Evolutionary conservation across 2,329 filamentous ascomycete genomes (phyloP).

Genomic region (Penicillium verrucosum): DNA sequence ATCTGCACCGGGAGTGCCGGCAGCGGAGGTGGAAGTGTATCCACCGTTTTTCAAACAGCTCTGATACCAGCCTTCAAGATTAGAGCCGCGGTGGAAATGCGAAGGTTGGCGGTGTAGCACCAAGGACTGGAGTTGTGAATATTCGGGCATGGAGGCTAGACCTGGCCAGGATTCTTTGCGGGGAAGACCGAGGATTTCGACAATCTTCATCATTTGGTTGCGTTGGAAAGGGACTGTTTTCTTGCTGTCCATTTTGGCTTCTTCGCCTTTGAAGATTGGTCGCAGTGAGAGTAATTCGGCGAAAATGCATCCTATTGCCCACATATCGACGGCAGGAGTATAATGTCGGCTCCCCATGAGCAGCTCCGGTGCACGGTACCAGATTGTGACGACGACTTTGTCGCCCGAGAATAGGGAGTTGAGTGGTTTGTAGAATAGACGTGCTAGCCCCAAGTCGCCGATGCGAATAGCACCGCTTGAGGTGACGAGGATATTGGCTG

Average conservation of each 20-base stretch:
- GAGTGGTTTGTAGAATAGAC: slow-evolving; percentile 89
- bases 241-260: slow-evolving; percentile 98
- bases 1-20: slow-evolving; percentile 64
- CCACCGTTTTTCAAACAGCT: slow-evolving; percentile 61
- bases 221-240: slow-evolving; percentile 96
- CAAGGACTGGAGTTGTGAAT: slow-evolving; percentile 61
- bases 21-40: slow-evolving; percentile 48
- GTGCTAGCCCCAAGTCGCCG: slow-evolving; percentile 86
- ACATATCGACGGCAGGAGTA: slow-evolving; percentile 93
- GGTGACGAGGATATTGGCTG: slow-evolving; percentile 98
- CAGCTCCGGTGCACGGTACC: slow-evolving; percentile 94
- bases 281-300: slow-evolving; percentile 85
- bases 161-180: slow-evolving; percentile 86
- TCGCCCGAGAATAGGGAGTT: slow-evolving; percentile 90
- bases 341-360: slow-evolving; percentile 93
- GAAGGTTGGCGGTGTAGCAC: slow-evolving; percentile 44
- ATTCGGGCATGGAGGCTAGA: slow-evolving; percentile 82
- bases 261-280: slow-evolving; percentile 97
- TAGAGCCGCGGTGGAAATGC: slow-evolving; percentile 52
- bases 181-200: slow-evolving; percentile 90
- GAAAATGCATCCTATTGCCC: slow-evolving; percentile 97
- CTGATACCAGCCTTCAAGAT: slow-evolving; percentile 78
- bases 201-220: slow-evolving; percentile 98
- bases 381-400: slow-evolving; percentile 98
- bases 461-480: slow-evolving; percentile 88